Conservation (phyloP, 176 grass and related monocot genomes). For the Echinochloa phyllopogon region DNA sequence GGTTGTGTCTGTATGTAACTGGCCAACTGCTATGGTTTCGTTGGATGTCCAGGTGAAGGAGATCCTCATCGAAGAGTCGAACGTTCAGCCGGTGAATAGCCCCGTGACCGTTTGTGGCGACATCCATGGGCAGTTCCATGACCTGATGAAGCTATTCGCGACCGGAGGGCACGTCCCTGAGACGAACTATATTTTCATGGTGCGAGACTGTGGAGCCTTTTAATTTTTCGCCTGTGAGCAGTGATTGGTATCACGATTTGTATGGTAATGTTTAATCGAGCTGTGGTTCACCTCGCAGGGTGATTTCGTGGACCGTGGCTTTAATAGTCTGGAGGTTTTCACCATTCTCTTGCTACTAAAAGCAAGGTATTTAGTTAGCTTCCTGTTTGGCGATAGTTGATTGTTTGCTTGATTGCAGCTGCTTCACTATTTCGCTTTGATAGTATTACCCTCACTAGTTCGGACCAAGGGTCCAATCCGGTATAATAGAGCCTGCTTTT, state of each 20-base stretch:
- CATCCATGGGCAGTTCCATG: constrained; percentile 98
- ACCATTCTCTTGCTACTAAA: constrained; percentile 95
- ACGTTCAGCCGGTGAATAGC: constrained; percentile 99
- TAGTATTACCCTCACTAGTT: constrained; percentile 3
- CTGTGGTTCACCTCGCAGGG: constrained; percentile 56
- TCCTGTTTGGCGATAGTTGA: not conserved
- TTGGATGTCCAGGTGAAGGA: constrained; percentile 77
- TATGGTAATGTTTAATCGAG: constrained; percentile 26
- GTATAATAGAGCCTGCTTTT: not conserved
- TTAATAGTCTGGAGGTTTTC: constrained; percentile 98
- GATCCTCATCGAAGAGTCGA: constrained; percentile 98
- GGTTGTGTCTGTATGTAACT: not conserved
- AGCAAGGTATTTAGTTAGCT: constrained; percentile 74
- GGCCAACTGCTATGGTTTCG: not conserved
- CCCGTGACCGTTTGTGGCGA: constrained; percentile 96
- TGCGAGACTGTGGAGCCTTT: constrained; percentile 34
- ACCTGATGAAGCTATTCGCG: constrained; percentile 98
- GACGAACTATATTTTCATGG: constrained; percentile 99
- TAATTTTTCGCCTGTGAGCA: not conserved
- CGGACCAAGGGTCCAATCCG: not conserved
- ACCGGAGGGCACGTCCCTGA: constrained; percentile 96
- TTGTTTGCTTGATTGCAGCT: not conserved
- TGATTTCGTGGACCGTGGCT: constrained; percentile 99
- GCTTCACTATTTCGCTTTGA: not conserved
- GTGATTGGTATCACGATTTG: not conserved